phyloP scores from a whole-genome alignment of 768 basidiomycete species.

The Thelephora aurantiotincta region DNA sequence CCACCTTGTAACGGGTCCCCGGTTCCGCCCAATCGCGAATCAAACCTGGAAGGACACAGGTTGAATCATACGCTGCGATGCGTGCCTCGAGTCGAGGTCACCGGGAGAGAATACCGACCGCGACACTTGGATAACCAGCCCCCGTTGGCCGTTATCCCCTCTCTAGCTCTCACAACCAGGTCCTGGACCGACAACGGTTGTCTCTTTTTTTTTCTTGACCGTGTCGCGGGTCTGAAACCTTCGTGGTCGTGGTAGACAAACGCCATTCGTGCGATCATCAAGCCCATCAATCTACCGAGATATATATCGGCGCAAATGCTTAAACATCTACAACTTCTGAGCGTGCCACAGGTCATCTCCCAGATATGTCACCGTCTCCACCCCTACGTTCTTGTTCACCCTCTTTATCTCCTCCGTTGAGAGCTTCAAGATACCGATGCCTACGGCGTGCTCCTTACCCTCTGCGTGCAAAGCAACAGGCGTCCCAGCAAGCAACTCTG shows the following conservation, averaged over 20 bases:
- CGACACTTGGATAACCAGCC: no score
- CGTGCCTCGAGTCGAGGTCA: slow-evolving; percentile 4
- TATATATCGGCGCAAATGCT: not conserved
- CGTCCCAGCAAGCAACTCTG: slow-evolving; percentile 50
- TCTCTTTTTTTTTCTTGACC: no score
- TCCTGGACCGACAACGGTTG: no score
- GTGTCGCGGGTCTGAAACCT: no score
- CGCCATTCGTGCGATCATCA: no score
- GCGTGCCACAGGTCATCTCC: slow-evolving; percentile 82
- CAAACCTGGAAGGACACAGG: slow-evolving; percentile 6
- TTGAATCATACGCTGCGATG: slow-evolving; percentile 12
- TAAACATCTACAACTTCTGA: slow-evolving; percentile 32
- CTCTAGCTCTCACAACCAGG: no score
- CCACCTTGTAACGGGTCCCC: slow-evolving; percentile 18
- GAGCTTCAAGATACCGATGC: slow-evolving; percentile 71
- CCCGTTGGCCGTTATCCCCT: no score
- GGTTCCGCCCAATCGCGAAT: slow-evolving; percentile 1
- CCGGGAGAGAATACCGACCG: not conserved
- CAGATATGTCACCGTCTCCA: slow-evolving; percentile 75
- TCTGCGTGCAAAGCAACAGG: slow-evolving; percentile 92
- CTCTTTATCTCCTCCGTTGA: slow-evolving; percentile 77
- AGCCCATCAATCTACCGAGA: not conserved
- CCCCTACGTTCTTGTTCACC: slow-evolving; percentile 82
- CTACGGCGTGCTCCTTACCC: slow-evolving; percentile 87
- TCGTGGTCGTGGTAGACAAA: no score